phyloP scores from a whole-genome alignment of 768 basidiomycete species.

The Boletus barrowsii region DNA sequence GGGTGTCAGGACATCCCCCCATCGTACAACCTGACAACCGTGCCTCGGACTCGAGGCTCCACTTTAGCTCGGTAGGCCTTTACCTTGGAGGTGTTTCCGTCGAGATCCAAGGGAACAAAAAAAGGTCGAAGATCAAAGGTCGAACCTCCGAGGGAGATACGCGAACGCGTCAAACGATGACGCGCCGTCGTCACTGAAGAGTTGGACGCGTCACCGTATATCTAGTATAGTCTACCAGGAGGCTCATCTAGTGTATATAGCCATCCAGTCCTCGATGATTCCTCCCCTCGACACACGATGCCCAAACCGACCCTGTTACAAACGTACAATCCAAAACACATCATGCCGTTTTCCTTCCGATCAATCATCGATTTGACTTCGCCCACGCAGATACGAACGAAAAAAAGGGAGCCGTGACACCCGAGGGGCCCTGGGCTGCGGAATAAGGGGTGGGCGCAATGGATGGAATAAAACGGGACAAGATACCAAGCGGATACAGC shows the following conservation, averaged over 20 bases:
- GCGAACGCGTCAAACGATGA: background rate
- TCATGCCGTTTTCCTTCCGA: background rate
- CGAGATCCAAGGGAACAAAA: no score
- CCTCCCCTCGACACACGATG: background rate
- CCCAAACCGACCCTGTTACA: background rate
- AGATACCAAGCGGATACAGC: background rate
- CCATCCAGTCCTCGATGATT: background rate
- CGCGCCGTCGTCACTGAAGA: background rate
- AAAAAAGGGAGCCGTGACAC: background rate
- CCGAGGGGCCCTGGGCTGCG: background rate
- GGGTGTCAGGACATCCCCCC: no score
- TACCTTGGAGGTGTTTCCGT: no score
- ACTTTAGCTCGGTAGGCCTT: no score
- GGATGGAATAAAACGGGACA: background rate
- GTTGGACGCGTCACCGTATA: background rate
- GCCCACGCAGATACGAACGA: background rate
- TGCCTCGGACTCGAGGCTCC: no score
- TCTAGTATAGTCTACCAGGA: background rate
- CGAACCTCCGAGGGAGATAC: no score
- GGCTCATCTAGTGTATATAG: background rate
- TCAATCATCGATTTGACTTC: slow-evolving; percentile 6
- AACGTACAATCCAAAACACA: slow-evolving; percentile 5
- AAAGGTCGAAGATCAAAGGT: no score
- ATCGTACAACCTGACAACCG: no score
- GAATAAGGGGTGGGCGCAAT: background rate